Percentiles rank a stretch among this genome's conserved stretches.
Conservation (phyloP, 345 rosid genomes). For the Leavenworthia alabamica region DNA sequence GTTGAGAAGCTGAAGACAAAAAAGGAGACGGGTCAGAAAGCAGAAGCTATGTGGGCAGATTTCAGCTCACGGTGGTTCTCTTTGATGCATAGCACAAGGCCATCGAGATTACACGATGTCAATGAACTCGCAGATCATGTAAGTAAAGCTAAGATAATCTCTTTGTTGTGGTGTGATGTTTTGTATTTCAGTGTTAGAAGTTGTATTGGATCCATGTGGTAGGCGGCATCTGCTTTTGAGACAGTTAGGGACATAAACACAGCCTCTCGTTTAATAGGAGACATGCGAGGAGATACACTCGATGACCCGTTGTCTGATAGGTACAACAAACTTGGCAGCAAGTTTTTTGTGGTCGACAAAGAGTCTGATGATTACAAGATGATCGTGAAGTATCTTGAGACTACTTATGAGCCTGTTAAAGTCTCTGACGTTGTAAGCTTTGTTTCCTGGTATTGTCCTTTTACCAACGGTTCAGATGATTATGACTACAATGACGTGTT, state of each 20-base stretch:
- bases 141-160: neutral
- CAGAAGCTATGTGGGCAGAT: constrained; percentile 63
- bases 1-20: constrained; percentile 42
- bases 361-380: constrained; percentile 73
- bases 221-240: constrained; percentile 66
- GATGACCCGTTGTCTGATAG: constrained; percentile 66
- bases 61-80: constrained; percentile 73
- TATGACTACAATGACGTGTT: neutral
- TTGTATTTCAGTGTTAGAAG: neutral
- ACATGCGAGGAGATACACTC: constrained; percentile 56
- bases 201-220: neutral
- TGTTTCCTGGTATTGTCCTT: neutral
- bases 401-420: constrained; percentile 66
- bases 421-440: constrained; percentile 52
- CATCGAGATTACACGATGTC: constrained; percentile 50
- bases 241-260: constrained; percentile 52
- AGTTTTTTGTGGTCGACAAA: constrained; percentile 44
- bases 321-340: constrained; percentile 51
- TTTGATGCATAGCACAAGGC: constrained; percentile 59
- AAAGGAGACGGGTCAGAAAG: constrained; percentile 46
- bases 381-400: constrained; percentile 56
- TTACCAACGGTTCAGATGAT: neutral
- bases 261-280: constrained; percentile 69
- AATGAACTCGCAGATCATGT: constrained; percentile 77
- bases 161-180: neutral